Percentiles rank a stretch among this genome's conserved stretches.
Conservation (phyloP, 176 grass and related monocot genomes). For the Elaeis guineensis region DNA sequence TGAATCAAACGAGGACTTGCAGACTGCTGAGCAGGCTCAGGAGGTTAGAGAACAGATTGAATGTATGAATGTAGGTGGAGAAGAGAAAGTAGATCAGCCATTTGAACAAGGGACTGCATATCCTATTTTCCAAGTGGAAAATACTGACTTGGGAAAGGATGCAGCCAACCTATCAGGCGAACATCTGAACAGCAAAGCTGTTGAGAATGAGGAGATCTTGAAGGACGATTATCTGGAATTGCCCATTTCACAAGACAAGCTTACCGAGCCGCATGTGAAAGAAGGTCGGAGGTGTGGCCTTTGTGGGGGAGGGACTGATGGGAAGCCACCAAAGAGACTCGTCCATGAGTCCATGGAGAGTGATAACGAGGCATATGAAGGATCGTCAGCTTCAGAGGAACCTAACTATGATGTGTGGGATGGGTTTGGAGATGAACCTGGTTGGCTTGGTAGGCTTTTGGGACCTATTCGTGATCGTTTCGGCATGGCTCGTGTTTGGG, state of each 20-base stretch:
- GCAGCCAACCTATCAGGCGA: conserved; percentile 8
- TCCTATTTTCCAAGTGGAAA: conserved; percentile 28
- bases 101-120: conserved; percentile 17
- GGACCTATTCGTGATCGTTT: conserved; percentile 81
- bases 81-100: conserved; percentile 12
- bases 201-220: conserved; percentile 25
- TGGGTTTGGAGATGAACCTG: conserved; percentile 84
- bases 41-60: conserved; percentile 11
- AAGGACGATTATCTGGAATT: conserved; percentile 24
- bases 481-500: conserved; percentile 85
- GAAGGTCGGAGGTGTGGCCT: conserved; percentile 80
- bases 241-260: conserved; percentile 30
- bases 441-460: conserved; percentile 85
- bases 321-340: conserved; percentile 69
- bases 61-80: conserved; percentile 5
- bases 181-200: conserved; percentile 21
- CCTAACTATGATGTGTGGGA: conserved; percentile 88
- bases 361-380: conserved; percentile 88
- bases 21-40: not conserved
- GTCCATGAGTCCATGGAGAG: conserved; percentile 66
- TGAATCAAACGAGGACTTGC: conserved; percentile 1
- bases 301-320: conserved; percentile 86
- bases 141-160: conserved; percentile 13
- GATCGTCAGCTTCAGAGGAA: conserved; percentile 75
- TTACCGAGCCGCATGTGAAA: conserved; percentile 32